These are phyloP conservation scores for Limtongia smithiae DNA, from an alignment of 805 yeast genomes.

Conservation along the genomic window DNA sequence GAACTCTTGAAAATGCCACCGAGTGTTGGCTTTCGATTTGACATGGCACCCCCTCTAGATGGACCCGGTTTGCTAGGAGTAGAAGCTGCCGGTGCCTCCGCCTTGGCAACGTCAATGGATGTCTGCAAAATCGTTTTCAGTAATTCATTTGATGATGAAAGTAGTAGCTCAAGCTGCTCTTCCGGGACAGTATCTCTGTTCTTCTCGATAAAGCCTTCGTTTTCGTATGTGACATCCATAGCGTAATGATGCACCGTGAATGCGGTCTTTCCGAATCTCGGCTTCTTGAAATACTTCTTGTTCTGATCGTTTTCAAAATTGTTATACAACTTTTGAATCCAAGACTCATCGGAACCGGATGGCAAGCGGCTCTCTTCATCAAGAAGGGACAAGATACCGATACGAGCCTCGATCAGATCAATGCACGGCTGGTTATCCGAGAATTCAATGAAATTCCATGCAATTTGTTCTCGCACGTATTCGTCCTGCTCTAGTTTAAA, in stretches of 20 bases:
- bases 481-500: constrained; percentile 97
- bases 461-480: constrained; percentile 84
- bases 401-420: constrained; percentile 78
- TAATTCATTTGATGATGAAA: constrained; percentile 62
- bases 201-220: constrained; percentile 93
- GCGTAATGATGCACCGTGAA: constrained; percentile 93
- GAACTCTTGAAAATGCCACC: constrained; percentile 94
- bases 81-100: constrained; percentile 23
- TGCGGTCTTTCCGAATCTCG: constrained; percentile 88
- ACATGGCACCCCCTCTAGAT: constrained; percentile 40
- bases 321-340: constrained; percentile 86
- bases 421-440: constrained; percentile 97
- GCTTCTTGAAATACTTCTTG: constrained; percentile 80
- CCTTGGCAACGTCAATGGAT: constrained; percentile 39
- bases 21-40: constrained; percentile 78
- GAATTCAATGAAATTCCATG: constrained; percentile 95
- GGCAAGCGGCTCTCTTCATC: constrained; percentile 97
- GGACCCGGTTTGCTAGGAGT: constrained; percentile 39
- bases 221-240: constrained; percentile 84
- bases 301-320: constrained; percentile 50
- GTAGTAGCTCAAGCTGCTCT: constrained; percentile 84
- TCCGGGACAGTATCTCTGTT: constrained; percentile 97
- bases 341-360: constrained; percentile 85
- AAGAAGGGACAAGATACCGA: constrained; percentile 81
- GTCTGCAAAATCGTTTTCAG: constrained; percentile 61